phyloP scores from a whole-genome alignment of 441 rosid species.

The Mallotus japonicus region DNA sequence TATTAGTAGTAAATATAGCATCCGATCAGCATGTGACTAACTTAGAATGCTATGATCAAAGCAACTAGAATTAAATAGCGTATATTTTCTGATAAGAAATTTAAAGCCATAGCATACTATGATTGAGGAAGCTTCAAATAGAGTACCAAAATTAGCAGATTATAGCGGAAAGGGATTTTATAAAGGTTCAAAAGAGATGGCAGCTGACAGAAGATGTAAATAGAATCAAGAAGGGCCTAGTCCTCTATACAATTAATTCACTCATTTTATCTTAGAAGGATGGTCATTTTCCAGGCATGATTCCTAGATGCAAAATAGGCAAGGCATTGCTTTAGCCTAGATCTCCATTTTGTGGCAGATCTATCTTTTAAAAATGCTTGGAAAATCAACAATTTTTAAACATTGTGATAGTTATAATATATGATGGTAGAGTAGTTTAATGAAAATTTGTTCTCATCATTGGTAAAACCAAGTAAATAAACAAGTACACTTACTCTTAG shows the following conservation, averaged over 20 bases:
- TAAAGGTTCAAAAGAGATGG: background rate
- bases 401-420: too few species aligned
- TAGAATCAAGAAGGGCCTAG: background rate
- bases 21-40: background rate
- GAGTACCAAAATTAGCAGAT: background rate
- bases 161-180: background rate
- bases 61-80: background rate
- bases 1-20: background rate
- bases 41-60: background rate
- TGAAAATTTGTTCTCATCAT: too few species aligned
- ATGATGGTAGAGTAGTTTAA: too few species aligned
- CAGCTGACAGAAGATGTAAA: background rate
- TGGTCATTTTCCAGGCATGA: background rate
- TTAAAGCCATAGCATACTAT: background rate
- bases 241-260: background rate
- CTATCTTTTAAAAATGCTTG: too few species aligned
- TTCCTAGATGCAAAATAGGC: background rate
- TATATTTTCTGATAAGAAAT: background rate
- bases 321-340: background rate
- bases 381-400: too few species aligned
- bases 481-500: conserved; percentile 52
- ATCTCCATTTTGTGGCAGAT: background rate
- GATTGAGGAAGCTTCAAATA: background rate
- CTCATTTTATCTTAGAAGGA: background rate
- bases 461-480: background rate